A percentile compares a stretch with the other conserved stretches of the same genome.
Conservation (phyloP, 2,329 filamentous ascomycete species). For the Coniella lustricola region DNA sequence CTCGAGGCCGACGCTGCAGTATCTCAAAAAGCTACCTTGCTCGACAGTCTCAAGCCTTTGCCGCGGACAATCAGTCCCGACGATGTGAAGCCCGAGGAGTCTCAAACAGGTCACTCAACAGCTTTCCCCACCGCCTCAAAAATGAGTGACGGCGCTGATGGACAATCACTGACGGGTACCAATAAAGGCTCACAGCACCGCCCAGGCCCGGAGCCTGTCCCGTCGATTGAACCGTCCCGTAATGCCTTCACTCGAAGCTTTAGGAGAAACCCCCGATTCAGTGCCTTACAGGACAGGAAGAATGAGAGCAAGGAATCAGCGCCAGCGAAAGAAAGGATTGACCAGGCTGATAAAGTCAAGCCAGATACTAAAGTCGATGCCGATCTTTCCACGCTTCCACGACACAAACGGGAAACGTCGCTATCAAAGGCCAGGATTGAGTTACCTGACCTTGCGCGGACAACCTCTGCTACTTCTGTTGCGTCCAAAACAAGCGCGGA, state of each 20-base stretch:
- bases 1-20: constrained; percentile 25
- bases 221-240: constrained; percentile 33
- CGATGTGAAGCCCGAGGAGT: constrained; percentile 25
- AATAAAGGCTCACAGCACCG: constrained; percentile 12
- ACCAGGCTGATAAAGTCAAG: background rate
- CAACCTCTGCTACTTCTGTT: constrained; percentile 11
- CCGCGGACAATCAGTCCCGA: background rate
- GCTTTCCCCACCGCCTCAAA: constrained; percentile 26
- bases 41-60: constrained; percentile 13
- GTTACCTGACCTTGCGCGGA: constrained; percentile 30
- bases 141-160: constrained; percentile 2
- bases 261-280: constrained; percentile 28
- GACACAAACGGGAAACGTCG: constrained; percentile 11
- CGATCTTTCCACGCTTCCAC: background rate
- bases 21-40: background rate
- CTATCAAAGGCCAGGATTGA: constrained; percentile 35
- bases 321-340: no score
- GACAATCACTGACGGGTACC: constrained; percentile 3
- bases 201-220: constrained; percentile 18
- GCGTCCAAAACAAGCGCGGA: constrained; percentile 9
- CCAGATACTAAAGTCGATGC: background rate
- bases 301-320: background rate
- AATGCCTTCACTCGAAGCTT: constrained; percentile 37
- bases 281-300: constrained; percentile 30
- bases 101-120: constrained; percentile 35